A percentile compares a stretch with the other conserved stretches of the same genome.
phyloP scores from a whole-genome alignment of 2,329 filamentous ascomycete species.

The Aspergillus amoenus region DNA sequence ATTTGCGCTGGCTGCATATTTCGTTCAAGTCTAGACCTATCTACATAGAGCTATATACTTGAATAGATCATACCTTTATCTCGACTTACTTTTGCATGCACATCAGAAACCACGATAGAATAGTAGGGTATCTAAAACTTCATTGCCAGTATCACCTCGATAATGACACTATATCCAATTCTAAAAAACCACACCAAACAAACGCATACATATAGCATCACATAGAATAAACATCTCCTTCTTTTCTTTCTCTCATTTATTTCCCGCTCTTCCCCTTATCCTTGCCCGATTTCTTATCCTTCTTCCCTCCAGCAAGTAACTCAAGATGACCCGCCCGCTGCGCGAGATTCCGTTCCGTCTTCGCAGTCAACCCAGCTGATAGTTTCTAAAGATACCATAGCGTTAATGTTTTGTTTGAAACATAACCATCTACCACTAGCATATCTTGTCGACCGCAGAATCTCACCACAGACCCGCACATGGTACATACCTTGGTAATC shows the following conservation, averaged over 20 bases:
- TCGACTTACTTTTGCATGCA: background rate
- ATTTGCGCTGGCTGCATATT: constrained; percentile 7
- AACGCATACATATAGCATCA: background rate
- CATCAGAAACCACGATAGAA: background rate
- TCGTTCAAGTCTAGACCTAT: background rate
- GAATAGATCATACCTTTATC: background rate
- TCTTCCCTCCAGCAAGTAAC: constrained; percentile 66
- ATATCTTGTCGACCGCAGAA: constrained; percentile 1
- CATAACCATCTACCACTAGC: constrained; percentile 19
- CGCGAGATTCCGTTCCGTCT: constrained; percentile 68
- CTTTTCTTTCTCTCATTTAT: constrained; percentile 21
- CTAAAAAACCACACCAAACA: background rate
- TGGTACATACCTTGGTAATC: constrained; percentile 57
- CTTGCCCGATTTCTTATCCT: constrained; percentile 46
- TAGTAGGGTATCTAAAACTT: constrained; percentile 18
- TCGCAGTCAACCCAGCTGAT: constrained; percentile 59
- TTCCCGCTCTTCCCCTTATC: constrained; percentile 28
- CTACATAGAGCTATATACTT: background rate
- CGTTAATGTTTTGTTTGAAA: background rate
- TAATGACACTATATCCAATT: background rate
- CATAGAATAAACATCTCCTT: background rate
- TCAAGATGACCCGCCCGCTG: constrained; percentile 70
- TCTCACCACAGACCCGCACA: background rate
- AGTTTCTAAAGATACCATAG: constrained; percentile 50
- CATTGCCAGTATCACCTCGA: constrained; percentile 6